These are phyloP conservation scores for Trametes meyenii DNA, from an alignment of 768 basidiomycete species.

Conservation along the genomic window DNA sequence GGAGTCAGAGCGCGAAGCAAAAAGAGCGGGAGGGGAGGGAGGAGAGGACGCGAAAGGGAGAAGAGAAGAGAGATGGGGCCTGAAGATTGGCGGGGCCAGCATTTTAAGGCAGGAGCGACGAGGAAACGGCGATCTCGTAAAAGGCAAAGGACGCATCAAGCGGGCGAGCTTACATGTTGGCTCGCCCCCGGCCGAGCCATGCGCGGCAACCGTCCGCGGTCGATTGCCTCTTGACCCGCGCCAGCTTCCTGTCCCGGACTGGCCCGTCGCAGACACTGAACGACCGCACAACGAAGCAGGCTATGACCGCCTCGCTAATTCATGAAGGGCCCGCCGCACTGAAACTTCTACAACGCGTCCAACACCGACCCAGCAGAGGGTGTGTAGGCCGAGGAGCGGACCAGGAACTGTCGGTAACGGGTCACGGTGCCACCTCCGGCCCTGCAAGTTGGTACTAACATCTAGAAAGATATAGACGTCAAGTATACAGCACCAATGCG, in stretches of 20 bases:
- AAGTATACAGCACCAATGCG: no score
- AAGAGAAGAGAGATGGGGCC: neutral
- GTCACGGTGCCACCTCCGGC: no score
- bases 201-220: conserved; percentile 7
- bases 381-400: no score
- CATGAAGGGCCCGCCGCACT: no score
- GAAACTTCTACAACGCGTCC: no score
- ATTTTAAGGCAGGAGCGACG: conserved; percentile 4
- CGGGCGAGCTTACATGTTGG: conserved; percentile 5
- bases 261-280: neutral
- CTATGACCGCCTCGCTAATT: no score
- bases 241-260: neutral
- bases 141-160: conserved; percentile 14
- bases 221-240: neutral
- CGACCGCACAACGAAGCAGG: neutral
- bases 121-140: conserved; percentile 14
- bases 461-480: no score
- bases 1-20: neutral
- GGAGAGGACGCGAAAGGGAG: neutral
- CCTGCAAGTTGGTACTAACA: no score
- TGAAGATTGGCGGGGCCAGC: neutral
- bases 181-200: conserved; percentile 6
- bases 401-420: no score
- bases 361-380: no score
- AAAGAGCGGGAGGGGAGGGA: neutral